Evolutionary conservation across 257 asterid genomes (phyloP).

Genomic region (Solanum rostratum): DNA sequence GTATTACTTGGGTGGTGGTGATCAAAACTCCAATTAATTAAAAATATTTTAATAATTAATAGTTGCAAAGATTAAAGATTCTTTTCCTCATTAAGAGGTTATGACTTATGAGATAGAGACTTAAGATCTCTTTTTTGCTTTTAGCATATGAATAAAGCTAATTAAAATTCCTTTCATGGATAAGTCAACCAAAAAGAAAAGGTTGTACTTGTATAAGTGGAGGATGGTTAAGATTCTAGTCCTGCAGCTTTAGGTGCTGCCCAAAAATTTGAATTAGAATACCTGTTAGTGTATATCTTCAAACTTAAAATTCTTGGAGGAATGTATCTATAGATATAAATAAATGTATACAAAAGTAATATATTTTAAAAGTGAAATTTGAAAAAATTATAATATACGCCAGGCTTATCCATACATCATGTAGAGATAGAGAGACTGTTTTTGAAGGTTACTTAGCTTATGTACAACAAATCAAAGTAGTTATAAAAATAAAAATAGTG

Average conservation of each 20-base stretch:
- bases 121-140: not conserved
- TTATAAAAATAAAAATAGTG: not conserved
- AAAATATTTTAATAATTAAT: not conserved
- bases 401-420: too few relatives aligned
- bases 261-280: not conserved
- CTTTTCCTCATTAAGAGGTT: not conserved
- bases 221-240: slow-evolving; percentile 6
- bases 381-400: too few relatives aligned
- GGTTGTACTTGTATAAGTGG: not conserved
- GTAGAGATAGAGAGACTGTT: not conserved
- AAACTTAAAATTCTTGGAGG: not conserved
- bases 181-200: not conserved
- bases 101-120: not conserved
- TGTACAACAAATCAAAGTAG: not conserved
- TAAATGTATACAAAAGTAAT: too few relatives aligned
- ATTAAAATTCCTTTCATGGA: slow-evolving; percentile 16
- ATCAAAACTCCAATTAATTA: not conserved
- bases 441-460: not conserved
- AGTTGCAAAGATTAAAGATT: not conserved
- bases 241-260: slow-evolving; percentile 8
- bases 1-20: not conserved
- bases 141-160: slow-evolving; percentile 10
- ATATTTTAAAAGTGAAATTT: too few relatives aligned
- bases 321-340: too few relatives aligned
- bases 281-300: not conserved